Evolutionary conservation across 495 filamentous ascomycete genomes (phyloP), one percentile per base, ranked within the genome.

Genomic region (Hyaloscypha bicolor): DNA sequence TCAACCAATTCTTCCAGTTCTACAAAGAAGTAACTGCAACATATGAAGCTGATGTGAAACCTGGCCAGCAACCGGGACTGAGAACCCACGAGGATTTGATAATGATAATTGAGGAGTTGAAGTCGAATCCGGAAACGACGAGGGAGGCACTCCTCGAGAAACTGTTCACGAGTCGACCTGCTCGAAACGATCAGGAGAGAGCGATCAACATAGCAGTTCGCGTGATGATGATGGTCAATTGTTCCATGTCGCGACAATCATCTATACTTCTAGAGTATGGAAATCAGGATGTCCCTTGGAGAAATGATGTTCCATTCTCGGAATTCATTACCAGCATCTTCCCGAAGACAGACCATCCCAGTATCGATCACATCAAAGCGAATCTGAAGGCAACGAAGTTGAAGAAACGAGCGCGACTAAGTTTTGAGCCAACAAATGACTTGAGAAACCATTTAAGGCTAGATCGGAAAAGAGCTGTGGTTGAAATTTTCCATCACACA

Each of bases 191-290:
- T 45, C 55, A 60, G 33, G 67, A 65, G 30, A 64, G 69, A 19
- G 73, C 76, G 2, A 69, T 79, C 30, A 71, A 76, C 45, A 65
- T 79, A 9, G 76, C 77, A 16, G 69, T 75, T 22, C 71, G 62
- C 22, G 63, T 77, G 9, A 76, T 79, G 71, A 71, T 75, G 14
- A 79, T 77, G 74, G 66, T 72, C 32, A 76, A 76, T 61, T 75
- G 75, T 55, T 74, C 75, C 21, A 63, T 63, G 9, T 60, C 57
- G 11, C 33, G 60, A 30, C 59, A 71, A n/a, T 72, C 63, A 35
- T 67, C 69, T 11, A 62, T 52, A 1, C 25, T 74, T 6, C 60
- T 78, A 4, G 74, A 77, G 52, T 48, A 68, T 35, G 75, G 75
- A 22, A 68, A 30, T 30, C 66, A 39, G 6, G 68, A 60, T 37